Evolutionary conservation across 768 basidiomycete genomes (phyloP).

Genomic region (Hericium rajendrae): DNA sequence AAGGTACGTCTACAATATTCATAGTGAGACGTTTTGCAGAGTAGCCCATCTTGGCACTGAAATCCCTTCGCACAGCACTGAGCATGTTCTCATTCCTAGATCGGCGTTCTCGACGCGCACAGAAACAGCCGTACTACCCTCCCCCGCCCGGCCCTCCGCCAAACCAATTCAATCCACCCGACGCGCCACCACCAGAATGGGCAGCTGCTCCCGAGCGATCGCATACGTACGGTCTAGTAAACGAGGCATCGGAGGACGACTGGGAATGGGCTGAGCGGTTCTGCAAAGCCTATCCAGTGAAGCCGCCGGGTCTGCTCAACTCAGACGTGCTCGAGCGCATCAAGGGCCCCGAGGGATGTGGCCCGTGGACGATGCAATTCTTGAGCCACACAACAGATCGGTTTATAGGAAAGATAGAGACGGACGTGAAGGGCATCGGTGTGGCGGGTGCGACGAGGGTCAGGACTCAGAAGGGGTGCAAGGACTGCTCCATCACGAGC

Average conservation of each 20-base stretch:
- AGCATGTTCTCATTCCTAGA: too few species aligned
- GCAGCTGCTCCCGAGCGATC: constrained; percentile 46
- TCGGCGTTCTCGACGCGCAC: not conserved
- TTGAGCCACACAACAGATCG: constrained; percentile 29
- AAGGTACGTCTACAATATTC: too few species aligned
- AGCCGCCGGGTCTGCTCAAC: constrained; percentile 37
- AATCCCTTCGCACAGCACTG: too few species aligned
- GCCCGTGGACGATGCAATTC: constrained; percentile 43
- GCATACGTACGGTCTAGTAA: constrained; percentile 36
- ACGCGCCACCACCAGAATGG: constrained; percentile 40
- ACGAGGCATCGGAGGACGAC: constrained; percentile 50
- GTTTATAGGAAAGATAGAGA: constrained; percentile 35
- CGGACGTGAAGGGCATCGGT: constrained; percentile 20
- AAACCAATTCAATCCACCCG: not conserved
- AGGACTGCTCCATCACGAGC: constrained; percentile 47
- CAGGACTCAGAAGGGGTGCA: constrained; percentile 31
- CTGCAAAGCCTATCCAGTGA: constrained; percentile 31
- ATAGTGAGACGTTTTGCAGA: too few species aligned
- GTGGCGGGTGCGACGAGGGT: constrained; percentile 32
- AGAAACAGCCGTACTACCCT: not conserved
- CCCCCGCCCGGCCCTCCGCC: not conserved
- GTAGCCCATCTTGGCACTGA: too few species aligned
- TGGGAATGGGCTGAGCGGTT: constrained; percentile 42
- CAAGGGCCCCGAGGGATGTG: constrained; percentile 28
- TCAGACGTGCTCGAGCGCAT: constrained; percentile 47